phyloP scores from a whole-genome alignment of 78 protist species.

The Dictyostelium brefeldianum region DNA sequence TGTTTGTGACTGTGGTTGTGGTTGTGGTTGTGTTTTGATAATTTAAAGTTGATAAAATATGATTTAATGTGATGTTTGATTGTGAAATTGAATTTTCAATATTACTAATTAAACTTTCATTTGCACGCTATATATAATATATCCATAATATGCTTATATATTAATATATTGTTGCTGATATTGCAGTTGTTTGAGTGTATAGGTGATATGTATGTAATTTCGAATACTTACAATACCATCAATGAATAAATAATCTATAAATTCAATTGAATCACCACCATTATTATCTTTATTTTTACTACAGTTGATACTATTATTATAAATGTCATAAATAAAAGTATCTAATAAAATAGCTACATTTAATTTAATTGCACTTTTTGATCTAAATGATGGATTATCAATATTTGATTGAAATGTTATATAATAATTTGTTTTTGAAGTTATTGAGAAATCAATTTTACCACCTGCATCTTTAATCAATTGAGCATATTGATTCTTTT shows the following conservation, averaged over 20 bases:
- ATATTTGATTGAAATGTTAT: not conserved
- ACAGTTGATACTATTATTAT: not conserved
- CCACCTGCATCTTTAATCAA: slow-evolving; percentile 27
- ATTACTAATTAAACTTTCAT: not conserved
- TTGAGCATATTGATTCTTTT: slow-evolving; percentile 10
- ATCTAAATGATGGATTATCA: not conserved
- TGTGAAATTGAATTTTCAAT: not conserved
- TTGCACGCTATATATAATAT: not conserved
- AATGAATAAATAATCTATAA: not conserved
- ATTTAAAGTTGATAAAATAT: not conserved
- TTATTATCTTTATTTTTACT: not conserved
- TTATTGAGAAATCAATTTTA: slow-evolving; percentile 8
- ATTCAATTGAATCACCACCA: not conserved
- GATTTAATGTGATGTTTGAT: not conserved
- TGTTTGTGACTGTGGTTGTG: not conserved
- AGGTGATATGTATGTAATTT: too few species aligned
- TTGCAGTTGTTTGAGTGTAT: too few species aligned
- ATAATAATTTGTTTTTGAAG: slow-evolving; percentile 8
- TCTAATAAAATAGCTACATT: not conserved
- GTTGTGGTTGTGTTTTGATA: not conserved
- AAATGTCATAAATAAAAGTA: not conserved
- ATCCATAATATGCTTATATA: too few species aligned
- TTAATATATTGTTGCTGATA: too few species aligned
- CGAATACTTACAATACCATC: not conserved
- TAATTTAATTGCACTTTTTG: not conserved